phyloP scores from a whole-genome alignment of 2,329 filamentous ascomycete genomes.

The Xylariaceae sp. region DNA sequence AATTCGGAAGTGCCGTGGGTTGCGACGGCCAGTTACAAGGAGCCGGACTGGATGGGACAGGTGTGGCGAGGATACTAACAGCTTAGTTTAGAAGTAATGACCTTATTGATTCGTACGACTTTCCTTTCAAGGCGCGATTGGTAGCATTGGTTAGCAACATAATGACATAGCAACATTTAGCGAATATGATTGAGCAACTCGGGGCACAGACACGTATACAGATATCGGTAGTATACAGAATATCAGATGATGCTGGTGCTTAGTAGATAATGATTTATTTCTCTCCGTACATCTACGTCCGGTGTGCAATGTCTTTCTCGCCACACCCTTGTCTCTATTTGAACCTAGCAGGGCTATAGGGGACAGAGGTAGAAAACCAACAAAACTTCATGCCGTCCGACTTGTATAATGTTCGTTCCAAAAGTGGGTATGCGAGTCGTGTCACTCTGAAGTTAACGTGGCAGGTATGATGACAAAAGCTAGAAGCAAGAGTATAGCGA shows the following conservation, averaged over 20 bases:
- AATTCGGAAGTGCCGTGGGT: conserved; percentile 77
- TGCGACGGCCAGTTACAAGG: conserved; percentile 62
- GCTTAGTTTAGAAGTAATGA: background rate
- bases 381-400: background rate
- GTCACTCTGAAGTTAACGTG: no score
- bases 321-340: background rate
- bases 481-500: conserved; percentile 3
- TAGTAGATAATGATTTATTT: background rate
- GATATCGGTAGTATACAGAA: no score
- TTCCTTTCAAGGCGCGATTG: background rate
- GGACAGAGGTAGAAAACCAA: background rate
- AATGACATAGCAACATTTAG: background rate
- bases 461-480: conserved; percentile 1
- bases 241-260: background rate
- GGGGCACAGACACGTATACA: no score
- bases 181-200: background rate
- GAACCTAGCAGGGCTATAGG: background rate
- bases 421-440: no score
- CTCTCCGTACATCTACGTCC: background rate
- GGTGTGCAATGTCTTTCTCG: background rate
- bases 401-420: background rate
- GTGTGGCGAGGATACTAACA: conserved; percentile 43
- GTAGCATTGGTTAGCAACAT: background rate
- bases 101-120: background rate
- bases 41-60: conserved; percentile 66